Evolutionary conservation across 139 green algal species (phyloP).

Genomic region (Diplosphaera chodatii): DNA sequence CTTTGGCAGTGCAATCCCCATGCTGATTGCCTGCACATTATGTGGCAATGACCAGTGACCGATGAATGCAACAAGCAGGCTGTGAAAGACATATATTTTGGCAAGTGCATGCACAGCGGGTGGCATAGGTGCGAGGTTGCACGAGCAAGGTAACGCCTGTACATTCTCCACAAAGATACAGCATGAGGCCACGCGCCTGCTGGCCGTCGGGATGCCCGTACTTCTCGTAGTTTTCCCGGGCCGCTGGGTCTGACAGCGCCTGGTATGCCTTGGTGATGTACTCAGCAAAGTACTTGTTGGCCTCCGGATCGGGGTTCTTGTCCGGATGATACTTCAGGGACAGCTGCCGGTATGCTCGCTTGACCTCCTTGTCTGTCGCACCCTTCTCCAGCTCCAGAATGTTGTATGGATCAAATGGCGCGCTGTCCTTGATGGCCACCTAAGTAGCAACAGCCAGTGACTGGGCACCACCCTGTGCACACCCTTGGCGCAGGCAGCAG

Average conservation of each 20-base stretch:
- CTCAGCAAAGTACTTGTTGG: constrained; percentile 74
- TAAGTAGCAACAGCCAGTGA: background rate
- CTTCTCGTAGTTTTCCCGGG: constrained; percentile 81
- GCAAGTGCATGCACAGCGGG: too few species aligned
- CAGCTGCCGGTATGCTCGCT: constrained; percentile 73
- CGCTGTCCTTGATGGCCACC: constrained; percentile 27
- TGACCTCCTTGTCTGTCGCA: constrained; percentile 67
- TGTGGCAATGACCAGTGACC: too few species aligned
- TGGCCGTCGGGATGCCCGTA: constrained; percentile 85
- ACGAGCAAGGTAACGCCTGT: too few species aligned
- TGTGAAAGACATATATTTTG: too few species aligned
- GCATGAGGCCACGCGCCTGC: constrained; percentile 46
- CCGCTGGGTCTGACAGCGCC: constrained; percentile 67
- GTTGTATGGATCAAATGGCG: constrained; percentile 85
- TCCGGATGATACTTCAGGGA: constrained; percentile 81
- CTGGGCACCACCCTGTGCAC: too few species aligned
- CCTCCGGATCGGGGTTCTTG: constrained; percentile 86
- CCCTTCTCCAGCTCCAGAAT: constrained; percentile 61
- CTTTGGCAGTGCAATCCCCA: constrained; percentile 76
- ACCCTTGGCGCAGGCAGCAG: too few species aligned
- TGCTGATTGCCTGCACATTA: constrained; percentile 49
- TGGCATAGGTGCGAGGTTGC: too few species aligned
- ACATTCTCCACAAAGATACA: too few species aligned
- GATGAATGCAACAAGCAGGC: too few species aligned
- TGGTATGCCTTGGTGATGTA: constrained; percentile 75